These are phyloP conservation scores for Hippophae tibetana DNA, from an alignment of 306 rosid genomes.

Conservation along the genomic window DNA sequence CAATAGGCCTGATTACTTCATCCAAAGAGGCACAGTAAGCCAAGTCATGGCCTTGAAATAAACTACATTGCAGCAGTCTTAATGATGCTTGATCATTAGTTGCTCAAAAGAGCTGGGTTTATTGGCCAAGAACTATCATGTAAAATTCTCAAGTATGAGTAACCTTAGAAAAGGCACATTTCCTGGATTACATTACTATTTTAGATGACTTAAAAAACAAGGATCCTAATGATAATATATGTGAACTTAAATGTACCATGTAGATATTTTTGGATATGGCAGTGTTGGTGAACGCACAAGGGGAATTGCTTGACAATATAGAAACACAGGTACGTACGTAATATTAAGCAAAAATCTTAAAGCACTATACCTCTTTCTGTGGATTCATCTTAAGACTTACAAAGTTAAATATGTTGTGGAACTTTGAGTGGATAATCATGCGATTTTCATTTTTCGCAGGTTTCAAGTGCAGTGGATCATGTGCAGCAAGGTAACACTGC, in stretches of 20 bases:
- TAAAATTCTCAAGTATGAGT: no score
- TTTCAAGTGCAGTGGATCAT: constrained; percentile 86
- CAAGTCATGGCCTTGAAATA: no score
- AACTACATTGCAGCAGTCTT: no score
- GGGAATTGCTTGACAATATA: constrained; percentile 84
- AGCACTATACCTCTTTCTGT: not conserved
- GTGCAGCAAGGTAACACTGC: constrained; percentile 77
- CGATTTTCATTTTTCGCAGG: constrained; percentile 30
- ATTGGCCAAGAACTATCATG: no score
- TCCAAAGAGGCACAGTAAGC: no score
- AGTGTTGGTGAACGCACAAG: constrained; percentile 84
- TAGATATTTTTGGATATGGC: constrained; percentile 94
- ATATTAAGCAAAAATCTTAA: not conserved
- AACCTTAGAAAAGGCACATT: no score
- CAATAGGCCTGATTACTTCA: no score
- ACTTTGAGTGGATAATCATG: constrained; percentile 9
- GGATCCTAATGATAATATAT: not conserved
- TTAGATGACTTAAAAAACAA: not conserved
- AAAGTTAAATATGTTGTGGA: not conserved
- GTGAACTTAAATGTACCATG: constrained; percentile 11
- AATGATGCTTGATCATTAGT: no score
- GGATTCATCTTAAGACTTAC: not conserved
- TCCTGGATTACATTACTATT: not conserved
- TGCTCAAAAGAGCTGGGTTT: no score
- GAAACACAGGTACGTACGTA: constrained; percentile 57